Evolutionary conservation across 1,284 basidiomycete genomes (phyloP), one percentile per base, ranked within the genome.

Genomic region (Leucoagaricus sp.): DNA sequence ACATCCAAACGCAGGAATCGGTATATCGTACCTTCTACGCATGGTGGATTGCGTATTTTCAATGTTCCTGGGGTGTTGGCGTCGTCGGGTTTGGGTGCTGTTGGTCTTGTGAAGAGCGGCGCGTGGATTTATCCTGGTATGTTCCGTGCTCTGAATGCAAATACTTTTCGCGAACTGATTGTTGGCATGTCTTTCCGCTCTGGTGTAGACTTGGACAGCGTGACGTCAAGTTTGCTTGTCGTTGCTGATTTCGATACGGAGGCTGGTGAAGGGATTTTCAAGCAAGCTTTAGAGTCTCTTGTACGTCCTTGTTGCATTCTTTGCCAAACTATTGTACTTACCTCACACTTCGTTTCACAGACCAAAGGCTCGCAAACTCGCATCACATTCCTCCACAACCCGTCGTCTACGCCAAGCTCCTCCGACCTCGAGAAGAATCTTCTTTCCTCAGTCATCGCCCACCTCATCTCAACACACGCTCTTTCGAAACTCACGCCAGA

Each of bases 201-300:
- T 25, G 41, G 58, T 23, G 38, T 33, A 55, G 53, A 74, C 34
- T 65, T 70, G 1, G 72, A 75, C 13, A 58, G 66, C n/a, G 62
- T 78, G 12, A 72, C 75, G 0, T 58, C 83, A 41, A 84, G 87
- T 3, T 72, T 87, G 10, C 89, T 86, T 69, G 73, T 97, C 29
- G 74, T 97, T 4, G 91, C 87, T 1, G 91, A 98, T 69, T 75
- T 98, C 4, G 89, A 97, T 64, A 82, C 77, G 5, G 69, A 72
- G 1, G 78, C 77, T 2, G 91, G 92, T 0, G 59, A 79, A 12
- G 64, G 68, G 3, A 69, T 94, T 1, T 73, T 88, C 10, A 80
- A 75, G 47, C 84, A 88, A 55, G 84, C 87, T 0, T 68, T 97
- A 12, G 64, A 70, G 19, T 88, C 89, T 10, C 70, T 90, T 61